Percentiles rank a stretch among this genome's conserved stretches.
These are phyloP conservation scores for Waltergamsia citrina DNA, from an alignment of 2,329 filamentous ascomycete species.

Conservation along the genomic window DNA sequence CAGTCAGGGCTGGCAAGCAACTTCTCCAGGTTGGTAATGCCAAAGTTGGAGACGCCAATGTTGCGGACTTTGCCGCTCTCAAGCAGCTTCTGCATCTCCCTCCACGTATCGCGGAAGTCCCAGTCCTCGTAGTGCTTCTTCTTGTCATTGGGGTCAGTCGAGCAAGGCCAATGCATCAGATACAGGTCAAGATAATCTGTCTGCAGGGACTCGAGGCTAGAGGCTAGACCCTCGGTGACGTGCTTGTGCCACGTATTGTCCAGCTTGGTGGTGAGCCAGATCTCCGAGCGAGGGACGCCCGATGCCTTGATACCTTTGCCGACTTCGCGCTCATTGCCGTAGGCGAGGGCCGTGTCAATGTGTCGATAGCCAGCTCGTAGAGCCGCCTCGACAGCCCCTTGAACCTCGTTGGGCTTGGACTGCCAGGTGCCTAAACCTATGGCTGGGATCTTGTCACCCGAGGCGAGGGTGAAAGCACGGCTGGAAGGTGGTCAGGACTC, in stretches of 20 bases:
- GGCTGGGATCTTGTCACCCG: conserved; percentile 68
- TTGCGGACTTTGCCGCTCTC: conserved; percentile 63
- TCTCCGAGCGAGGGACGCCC: conserved; percentile 54
- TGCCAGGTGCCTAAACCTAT: conserved; percentile 76
- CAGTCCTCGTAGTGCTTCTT: conserved; percentile 67
- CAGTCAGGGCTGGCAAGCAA: conserved; percentile 60
- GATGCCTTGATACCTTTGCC: conserved; percentile 55
- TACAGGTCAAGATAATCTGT: conserved; percentile 61
- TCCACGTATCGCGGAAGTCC: conserved; percentile 74
- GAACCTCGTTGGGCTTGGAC: conserved; percentile 58
- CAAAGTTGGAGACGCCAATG: conserved; percentile 84
- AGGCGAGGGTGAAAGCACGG: conserved; percentile 58
- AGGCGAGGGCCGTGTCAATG: conserved; percentile 68
- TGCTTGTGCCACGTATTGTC: conserved; percentile 72
- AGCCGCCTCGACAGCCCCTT: conserved; percentile 61
- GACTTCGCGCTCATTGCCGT: conserved; percentile 67
- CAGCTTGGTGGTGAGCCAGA: conserved; percentile 74
- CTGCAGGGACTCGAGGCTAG: conserved; percentile 50
- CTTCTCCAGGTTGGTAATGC: conserved; percentile 69
- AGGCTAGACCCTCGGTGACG: conserved; percentile 50
- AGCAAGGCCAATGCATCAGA: conserved; percentile 64
- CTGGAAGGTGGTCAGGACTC: conserved; percentile 1
- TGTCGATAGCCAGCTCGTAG: conserved; percentile 62
- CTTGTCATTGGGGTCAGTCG: conserved; percentile 49
- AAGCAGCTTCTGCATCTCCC: conserved; percentile 61